Evolutionary conservation across 768 basidiomycete genomes (phyloP), one percentile per base, ranked within the genome.

Genomic region (Collybiopsis luxurians): DNA sequence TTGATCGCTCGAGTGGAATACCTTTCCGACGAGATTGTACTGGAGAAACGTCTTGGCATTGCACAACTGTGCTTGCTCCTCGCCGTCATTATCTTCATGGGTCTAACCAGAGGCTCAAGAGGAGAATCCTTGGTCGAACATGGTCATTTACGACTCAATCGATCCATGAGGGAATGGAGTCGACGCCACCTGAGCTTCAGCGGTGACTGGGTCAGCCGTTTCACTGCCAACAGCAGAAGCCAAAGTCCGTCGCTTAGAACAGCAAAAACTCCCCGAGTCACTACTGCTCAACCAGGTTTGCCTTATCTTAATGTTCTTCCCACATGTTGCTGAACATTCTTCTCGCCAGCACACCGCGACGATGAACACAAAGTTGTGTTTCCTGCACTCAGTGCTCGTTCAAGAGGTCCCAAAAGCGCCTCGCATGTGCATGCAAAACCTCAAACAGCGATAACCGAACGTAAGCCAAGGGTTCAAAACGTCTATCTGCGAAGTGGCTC

Each of bases 31-130:
- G 95, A 98, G 91, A 84, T 97, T 30, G 74, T 87, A 0, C 79
- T 95, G 49, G 95, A 97, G 70, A 95, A 96, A 64, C 86, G 93
- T 2, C 81, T 97, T 0, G 88, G 94, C 2, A 84, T 97, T 21
- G 90, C 89, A 0, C 95, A 98, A 64, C 79, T 98, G 0, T 86
- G 89, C 66, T 78, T 95, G 5, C 78, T 96, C 4, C 77, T 97
- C 2, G 83, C 87, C 0, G 87, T 97, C 10, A 80, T 96, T 19
- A 76, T 94, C 12, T 94, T 97, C 68, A 89, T 96, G 71, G 84
- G 87, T 17, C 77, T 96, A 51, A 95, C 93, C 3, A 83, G 93
- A 4, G 91, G 92, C 6, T 89, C 84, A 2, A 63, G 63, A 51
- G 66, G 79, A 51, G 74, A 72, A 50, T 15, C 48, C 47, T 28